Conservation (phyloP, 2,329 filamentous ascomycete genomes). For the Paecilomyces sp. region DNA sequence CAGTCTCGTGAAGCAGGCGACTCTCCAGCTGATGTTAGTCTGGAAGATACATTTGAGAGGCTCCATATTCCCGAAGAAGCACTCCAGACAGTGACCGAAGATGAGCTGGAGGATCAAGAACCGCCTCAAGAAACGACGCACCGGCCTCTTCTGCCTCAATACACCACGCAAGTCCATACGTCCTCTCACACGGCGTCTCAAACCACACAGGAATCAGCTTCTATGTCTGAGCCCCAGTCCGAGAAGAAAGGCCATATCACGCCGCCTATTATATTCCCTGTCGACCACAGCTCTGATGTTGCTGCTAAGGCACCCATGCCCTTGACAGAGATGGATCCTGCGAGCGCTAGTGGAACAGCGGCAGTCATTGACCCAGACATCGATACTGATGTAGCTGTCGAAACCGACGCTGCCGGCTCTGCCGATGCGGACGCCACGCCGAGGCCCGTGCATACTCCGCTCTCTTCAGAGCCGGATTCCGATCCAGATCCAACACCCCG, state of each 20-base stretch:
- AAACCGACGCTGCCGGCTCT: slow-evolving; percentile 4
- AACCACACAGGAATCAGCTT: slow-evolving; percentile 9
- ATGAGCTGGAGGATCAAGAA: slow-evolving; percentile 14
- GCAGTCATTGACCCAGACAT: background rate
- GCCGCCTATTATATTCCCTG: slow-evolving; percentile 18
- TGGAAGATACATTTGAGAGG: slow-evolving; percentile 25
- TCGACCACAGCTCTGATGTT: background rate
- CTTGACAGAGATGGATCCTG: background rate
- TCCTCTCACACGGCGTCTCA: background rate
- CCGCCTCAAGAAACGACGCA: slow-evolving; percentile 4
- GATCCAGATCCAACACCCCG: background rate
- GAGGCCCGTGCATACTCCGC: slow-evolving; percentile 6
- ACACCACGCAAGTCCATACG: slow-evolving; percentile 2
- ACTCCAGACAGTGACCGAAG: slow-evolving; percentile 19
- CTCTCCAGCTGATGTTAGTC: slow-evolving; percentile 14
- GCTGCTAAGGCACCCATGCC: background rate
- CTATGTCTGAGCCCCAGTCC: slow-evolving; percentile 5
- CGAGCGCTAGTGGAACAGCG: background rate
- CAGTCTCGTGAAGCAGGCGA: slow-evolving; percentile 11
- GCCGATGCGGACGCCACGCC: slow-evolving; percentile 7
- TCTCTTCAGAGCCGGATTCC: background rate
- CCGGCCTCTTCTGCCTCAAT: slow-evolving; percentile 7
- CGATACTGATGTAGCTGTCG: background rate
- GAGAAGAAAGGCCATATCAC: slow-evolving; percentile 20
- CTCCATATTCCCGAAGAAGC: slow-evolving; percentile 29